Evolutionary conservation across 1,284 basidiomycete genomes (phyloP).

Genomic region (Pseudozyma pruni): DNA sequence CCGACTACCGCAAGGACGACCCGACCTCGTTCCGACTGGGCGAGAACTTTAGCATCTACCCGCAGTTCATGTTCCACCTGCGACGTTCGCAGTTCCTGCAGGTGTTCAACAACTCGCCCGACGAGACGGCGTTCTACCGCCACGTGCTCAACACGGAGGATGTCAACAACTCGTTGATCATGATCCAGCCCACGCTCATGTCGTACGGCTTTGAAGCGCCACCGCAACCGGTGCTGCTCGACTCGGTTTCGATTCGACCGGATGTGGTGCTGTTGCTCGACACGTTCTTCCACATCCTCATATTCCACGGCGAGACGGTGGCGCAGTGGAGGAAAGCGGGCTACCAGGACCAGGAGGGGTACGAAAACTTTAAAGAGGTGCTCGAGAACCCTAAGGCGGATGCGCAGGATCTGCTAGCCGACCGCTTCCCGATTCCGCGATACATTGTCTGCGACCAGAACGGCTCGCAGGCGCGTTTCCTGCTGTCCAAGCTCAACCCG

Average conservation of each 20-base stretch:
- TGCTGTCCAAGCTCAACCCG: constrained; percentile 95
- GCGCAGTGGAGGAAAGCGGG: constrained; percentile 99
- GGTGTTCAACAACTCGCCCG: constrained; percentile 99
- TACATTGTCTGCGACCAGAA: constrained; percentile 99
- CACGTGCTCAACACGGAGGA: constrained; percentile 97
- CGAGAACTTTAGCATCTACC: constrained; percentile 98
- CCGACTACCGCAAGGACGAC: constrained; percentile 98
- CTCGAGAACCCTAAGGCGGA: constrained; percentile 80
- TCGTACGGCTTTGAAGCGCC: constrained; percentile 92
- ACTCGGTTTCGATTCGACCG: constrained; percentile 96
- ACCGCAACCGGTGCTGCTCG: constrained; percentile 92
- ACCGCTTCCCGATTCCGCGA: constrained; percentile 95
- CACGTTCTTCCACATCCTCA: constrained; percentile 99
- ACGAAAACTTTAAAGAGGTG: constrained; percentile 97
- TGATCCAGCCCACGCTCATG: constrained; percentile 99
- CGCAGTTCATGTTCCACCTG: constrained; percentile 99
- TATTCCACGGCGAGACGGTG: constrained; percentile 98
- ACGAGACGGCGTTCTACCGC: constrained; percentile 99
- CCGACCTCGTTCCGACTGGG: constrained; percentile 90
- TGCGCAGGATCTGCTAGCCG: constrained; percentile 84
- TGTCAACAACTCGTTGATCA: constrained; percentile 98
- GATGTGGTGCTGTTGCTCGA: constrained; percentile 98
- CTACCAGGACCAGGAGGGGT: constrained; percentile 98
- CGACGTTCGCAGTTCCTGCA: constrained; percentile 97
- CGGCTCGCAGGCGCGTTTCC: constrained; percentile 95